Evolutionary conservation across 352 stramenopile species (phyloP).

Genomic region (Lagenidium giganteum): DNA sequence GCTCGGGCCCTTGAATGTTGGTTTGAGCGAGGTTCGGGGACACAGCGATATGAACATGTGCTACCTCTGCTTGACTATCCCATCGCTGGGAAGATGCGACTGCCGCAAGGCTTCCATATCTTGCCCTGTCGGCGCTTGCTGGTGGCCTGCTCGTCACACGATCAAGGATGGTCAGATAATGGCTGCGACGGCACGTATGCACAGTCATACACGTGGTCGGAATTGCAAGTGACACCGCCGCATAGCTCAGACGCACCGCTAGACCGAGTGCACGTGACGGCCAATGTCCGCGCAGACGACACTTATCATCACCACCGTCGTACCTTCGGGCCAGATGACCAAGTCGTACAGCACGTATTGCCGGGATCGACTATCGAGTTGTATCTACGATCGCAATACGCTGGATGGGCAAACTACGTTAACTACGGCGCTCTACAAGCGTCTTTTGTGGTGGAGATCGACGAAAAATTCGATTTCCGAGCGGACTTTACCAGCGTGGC

Average conservation of each 20-base stretch:
- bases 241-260: too few relatives aligned
- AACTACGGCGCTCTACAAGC: constrained; percentile 49
- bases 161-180: too few relatives aligned
- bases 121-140: too few relatives aligned
- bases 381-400: constrained; percentile 51
- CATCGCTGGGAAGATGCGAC: too few relatives aligned
- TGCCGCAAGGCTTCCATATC: too few relatives aligned
- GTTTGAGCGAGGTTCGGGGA: too few relatives aligned
- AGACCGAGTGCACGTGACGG: constrained; percentile 25
- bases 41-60: too few relatives aligned
- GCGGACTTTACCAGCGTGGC: too few relatives aligned
- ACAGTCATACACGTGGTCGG: constrained; percentile 53
- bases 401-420: constrained; percentile 58
- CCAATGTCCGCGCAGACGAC: constrained; percentile 45
- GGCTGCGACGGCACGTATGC: constrained; percentile 56
- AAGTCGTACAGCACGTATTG: constrained; percentile 30
- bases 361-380: constrained; percentile 43
- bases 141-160: too few relatives aligned
- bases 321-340: constrained; percentile 25
- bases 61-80: too few relatives aligned
- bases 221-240: constrained; percentile 40
- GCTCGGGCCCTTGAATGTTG: too few relatives aligned
- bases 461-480: constrained; percentile 11
- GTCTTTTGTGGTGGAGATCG: constrained; percentile 10
- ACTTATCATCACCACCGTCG: constrained; percentile 55